Evolutionary conservation across 192 early-diverging fungal genomes (phyloP).

Genomic region (Obelidium mucronatum): DNA sequence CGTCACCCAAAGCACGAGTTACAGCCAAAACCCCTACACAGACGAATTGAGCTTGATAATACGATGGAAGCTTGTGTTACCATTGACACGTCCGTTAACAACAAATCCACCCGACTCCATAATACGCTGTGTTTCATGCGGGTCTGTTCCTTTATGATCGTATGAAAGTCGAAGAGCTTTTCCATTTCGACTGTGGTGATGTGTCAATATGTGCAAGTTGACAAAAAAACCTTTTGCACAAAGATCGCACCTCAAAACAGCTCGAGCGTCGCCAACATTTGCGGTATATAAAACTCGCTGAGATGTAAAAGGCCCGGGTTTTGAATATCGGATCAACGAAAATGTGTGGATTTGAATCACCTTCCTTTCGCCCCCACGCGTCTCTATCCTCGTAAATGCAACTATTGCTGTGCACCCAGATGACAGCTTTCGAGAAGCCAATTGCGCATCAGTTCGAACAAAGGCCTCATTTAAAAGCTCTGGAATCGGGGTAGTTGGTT

Average conservation of each 20-base stretch:
- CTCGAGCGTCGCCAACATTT: slow-evolving; percentile 97
- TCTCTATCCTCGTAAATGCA: slow-evolving; percentile 71
- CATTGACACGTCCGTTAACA: slow-evolving; percentile 98
- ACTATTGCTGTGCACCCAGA: slow-evolving; percentile 95
- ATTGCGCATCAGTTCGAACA: slow-evolving; percentile 79
- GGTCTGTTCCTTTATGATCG: slow-evolving; percentile 98
- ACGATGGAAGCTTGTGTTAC: slow-evolving; percentile 45
- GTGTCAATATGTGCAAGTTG: neutral
- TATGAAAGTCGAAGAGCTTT: slow-evolving; percentile 89
- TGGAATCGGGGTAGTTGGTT: slow-evolving; percentile 68
- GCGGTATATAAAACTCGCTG: slow-evolving; percentile 90
- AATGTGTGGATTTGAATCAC: too few relatives aligned
- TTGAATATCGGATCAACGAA: neutral
- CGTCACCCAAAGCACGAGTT: slow-evolving; percentile 94
- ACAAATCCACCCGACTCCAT: slow-evolving; percentile 94
- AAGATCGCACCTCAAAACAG: slow-evolving; percentile 83
- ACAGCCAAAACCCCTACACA: slow-evolving; percentile 88
- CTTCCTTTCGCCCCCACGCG: slow-evolving; percentile 24
- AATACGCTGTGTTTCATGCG: slow-evolving; percentile 87
- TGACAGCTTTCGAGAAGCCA: slow-evolving; percentile 78
- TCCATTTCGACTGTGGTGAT: slow-evolving; percentile 69
- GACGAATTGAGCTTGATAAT: neutral
- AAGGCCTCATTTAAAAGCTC: slow-evolving; percentile 86
- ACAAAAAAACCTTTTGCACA: slow-evolving; percentile 17
- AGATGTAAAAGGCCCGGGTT: neutral